A percentile compares a stretch with the other conserved stretches of the same genome.
Evolutionary conservation across 2,329 filamentous ascomycete species (phyloP).

Genomic region (Myriosclerotinia scirpicola): DNA sequence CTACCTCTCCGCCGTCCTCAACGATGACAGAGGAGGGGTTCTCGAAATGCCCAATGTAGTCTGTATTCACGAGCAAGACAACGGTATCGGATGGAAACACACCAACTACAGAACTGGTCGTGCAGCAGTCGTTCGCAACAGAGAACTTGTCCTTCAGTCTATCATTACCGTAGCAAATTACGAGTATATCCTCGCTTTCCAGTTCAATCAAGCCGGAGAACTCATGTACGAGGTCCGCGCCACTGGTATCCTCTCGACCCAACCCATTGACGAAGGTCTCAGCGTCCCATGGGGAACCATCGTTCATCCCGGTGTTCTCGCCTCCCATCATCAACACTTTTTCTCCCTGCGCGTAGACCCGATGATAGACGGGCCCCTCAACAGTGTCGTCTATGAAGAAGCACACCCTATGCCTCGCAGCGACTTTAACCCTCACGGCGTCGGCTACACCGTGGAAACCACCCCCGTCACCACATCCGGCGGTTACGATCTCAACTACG

Average conservation of each 20-base stretch:
- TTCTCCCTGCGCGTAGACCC: constrained; percentile 67
- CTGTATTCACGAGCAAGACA: constrained; percentile 70
- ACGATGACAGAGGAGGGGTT: constrained; percentile 59
- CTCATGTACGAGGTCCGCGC: constrained; percentile 66
- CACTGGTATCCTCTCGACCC: constrained; percentile 66
- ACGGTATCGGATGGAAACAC: constrained; percentile 67
- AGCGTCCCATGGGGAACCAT: constrained; percentile 67
- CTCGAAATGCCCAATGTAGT: constrained; percentile 64
- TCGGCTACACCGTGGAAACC: constrained; percentile 50
- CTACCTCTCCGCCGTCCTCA: constrained; percentile 60
- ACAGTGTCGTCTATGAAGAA: constrained; percentile 57
- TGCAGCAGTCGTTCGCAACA: constrained; percentile 61
- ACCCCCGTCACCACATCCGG: constrained; percentile 49
- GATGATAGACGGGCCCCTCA: constrained; percentile 57
- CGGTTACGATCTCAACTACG: constrained; percentile 50
- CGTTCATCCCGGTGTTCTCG: constrained; percentile 68
- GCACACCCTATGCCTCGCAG: constrained; percentile 60
- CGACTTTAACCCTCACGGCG: constrained; percentile 52
- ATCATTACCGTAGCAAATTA: constrained; percentile 74
- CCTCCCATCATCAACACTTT: constrained; percentile 73
- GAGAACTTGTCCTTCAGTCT: constrained; percentile 66
- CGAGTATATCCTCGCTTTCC: constrained; percentile 71
- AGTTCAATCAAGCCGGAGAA: constrained; percentile 70
- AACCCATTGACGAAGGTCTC: constrained; percentile 64
- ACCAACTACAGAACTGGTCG: constrained; percentile 66